Evolutionary conservation across 345 rosid genomes (phyloP).

Genomic region (Boechera retrofracta): DNA sequence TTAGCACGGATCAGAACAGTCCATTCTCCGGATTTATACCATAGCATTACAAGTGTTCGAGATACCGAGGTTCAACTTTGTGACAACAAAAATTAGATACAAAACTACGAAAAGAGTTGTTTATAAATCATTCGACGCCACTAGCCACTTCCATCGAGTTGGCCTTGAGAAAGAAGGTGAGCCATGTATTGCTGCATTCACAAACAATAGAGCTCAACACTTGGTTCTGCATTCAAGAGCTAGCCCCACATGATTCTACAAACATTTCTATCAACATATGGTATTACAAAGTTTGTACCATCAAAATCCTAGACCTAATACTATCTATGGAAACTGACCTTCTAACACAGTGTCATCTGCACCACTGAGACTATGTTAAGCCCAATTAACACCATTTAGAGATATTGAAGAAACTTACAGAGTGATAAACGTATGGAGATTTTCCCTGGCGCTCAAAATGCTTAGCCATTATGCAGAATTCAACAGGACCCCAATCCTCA

Average conservation of each 20-base stretch:
- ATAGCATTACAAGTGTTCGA: background rate
- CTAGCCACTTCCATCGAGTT: constrained; percentile 82
- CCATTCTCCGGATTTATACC: background rate
- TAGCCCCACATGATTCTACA: background rate
- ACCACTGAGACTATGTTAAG: background rate
- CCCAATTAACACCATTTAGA: background rate
- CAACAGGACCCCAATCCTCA: constrained; percentile 90
- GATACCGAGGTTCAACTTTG: background rate
- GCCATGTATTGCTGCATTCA: constrained; percentile 88
- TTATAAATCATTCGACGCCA: background rate
- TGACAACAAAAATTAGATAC: constrained; percentile 11
- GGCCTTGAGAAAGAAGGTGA: constrained; percentile 86
- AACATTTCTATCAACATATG: constrained; percentile 13
- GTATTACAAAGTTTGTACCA: constrained; percentile 7
- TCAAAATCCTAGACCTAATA: background rate
- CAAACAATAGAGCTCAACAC: background rate
- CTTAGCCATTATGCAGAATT: constrained; percentile 79
- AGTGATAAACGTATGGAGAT: constrained; percentile 88
- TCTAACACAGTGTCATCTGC: background rate
- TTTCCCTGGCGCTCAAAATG: constrained; percentile 96
- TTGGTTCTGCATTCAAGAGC: background rate
- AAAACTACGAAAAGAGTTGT: background rate
- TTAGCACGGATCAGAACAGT: background rate
- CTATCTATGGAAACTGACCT: background rate
- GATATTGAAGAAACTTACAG: constrained; percentile 54